These are phyloP conservation scores for Termitomyces sp. DNA, from an alignment of 768 basidiomycete genomes.

Conservation along the genomic window DNA sequence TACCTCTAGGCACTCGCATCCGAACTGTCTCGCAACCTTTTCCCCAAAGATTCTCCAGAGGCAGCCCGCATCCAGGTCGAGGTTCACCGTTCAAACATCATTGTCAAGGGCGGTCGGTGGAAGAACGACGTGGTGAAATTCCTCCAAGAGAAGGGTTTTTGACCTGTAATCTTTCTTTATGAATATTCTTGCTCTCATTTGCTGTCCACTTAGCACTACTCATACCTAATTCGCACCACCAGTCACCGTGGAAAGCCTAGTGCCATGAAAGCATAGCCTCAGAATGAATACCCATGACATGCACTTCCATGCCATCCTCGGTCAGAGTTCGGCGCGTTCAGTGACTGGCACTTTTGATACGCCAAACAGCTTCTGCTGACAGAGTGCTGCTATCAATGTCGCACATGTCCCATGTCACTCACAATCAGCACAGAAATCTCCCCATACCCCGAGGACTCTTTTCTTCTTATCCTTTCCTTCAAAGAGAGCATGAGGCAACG, in stretches of 20 bases:
- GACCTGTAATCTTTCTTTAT: slow-evolving; percentile 6
- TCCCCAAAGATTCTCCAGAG: slow-evolving; percentile 40
- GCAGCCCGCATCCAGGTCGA: slow-evolving; percentile 46
- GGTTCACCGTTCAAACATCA: slow-evolving; percentile 44
- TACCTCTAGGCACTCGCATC: slow-evolving; percentile 49
- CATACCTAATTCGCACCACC: slow-evolving; percentile 8
- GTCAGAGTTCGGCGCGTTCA: not conserved
- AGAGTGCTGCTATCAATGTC: too few species aligned
- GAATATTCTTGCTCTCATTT: slow-evolving; percentile 8
- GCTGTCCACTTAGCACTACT: slow-evolving; percentile 5
- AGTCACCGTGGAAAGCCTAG: slow-evolving; percentile 3
- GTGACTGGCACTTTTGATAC: not conserved
- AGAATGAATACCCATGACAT: slow-evolving; percentile 2
- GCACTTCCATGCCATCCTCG: not conserved
- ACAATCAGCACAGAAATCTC: not conserved
- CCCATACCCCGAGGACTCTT: not conserved
- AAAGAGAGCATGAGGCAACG: too few species aligned
- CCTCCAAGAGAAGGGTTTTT: slow-evolving; percentile 67
- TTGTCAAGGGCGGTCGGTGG: slow-evolving; percentile 62
- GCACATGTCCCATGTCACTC: not conserved
- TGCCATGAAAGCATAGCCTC: not conserved
- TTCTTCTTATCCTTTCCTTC: not conserved
- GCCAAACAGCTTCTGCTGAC: not conserved
- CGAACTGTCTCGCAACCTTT: slow-evolving; percentile 52
- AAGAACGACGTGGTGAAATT: slow-evolving; percentile 58